These are phyloP conservation scores for Fomitopsis betulina DNA, from an alignment of 1,284 basidiomycete genomes.

Conservation along the genomic window DNA sequence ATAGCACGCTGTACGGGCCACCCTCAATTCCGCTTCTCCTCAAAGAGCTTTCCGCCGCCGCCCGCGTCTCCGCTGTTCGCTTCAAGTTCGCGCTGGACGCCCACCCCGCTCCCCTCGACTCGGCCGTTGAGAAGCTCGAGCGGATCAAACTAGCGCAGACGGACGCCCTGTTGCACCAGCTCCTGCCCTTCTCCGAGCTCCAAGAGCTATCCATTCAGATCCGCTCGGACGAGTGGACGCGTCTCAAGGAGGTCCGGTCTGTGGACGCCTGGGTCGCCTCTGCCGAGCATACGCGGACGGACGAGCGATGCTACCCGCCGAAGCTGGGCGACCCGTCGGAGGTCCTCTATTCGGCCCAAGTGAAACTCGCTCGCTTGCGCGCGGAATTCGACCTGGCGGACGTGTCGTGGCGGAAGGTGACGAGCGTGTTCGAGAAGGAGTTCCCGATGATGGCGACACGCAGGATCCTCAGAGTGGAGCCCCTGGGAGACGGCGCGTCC, in stretches of 20 bases:
- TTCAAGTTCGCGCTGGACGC: background rate
- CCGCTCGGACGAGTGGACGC: background rate
- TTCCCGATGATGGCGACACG: background rate
- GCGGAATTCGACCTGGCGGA: background rate
- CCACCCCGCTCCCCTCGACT: background rate
- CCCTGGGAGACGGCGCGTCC: background rate
- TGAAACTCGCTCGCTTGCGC: background rate
- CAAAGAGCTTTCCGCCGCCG: background rate
- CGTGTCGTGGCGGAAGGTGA: background rate
- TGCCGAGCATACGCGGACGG: background rate
- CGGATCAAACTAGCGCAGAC: background rate
- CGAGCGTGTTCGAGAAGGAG: background rate
- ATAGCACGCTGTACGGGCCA: background rate
- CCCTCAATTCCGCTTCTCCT: background rate
- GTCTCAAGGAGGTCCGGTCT: background rate
- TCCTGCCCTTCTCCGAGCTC: background rate
- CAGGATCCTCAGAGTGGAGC: background rate
- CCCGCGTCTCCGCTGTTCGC: background rate
- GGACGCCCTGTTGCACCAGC: background rate
- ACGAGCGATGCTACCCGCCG: background rate
- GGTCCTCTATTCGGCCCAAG: background rate
- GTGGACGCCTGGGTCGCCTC: background rate
- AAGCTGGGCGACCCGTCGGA: background rate
- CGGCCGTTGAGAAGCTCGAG: background rate
- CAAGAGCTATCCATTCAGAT: background rate